Conservation (phyloP, 139 green algal species). For the Micractinium conductrix region DNA sequence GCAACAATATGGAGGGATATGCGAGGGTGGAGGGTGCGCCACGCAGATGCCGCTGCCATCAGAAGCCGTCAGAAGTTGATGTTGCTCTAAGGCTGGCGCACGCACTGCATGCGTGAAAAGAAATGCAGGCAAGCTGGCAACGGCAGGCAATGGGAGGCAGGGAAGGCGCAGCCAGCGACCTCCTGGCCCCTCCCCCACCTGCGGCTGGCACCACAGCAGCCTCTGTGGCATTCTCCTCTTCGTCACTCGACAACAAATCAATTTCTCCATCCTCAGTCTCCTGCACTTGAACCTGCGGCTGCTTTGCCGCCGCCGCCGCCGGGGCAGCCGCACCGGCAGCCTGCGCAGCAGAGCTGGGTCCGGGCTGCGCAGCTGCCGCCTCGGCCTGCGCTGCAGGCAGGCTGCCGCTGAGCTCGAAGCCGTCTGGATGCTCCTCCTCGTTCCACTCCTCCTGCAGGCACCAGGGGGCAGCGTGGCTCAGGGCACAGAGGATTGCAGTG, state of each 20-base stretch:
- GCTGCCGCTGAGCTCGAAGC: constrained; percentile 63
- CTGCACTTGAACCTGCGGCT: background rate
- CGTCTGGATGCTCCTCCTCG: constrained; percentile 65
- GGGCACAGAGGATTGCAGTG: too few species aligned
- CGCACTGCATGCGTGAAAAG: background rate
- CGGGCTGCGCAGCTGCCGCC: background rate
- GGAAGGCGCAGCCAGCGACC: too few species aligned
- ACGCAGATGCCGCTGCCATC: too few species aligned
- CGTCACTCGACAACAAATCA: constrained; percentile 8
- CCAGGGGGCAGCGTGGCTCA: background rate
- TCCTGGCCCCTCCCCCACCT: background rate
- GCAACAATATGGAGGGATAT: too few species aligned
- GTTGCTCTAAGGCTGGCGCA: too few species aligned
- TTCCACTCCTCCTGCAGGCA: constrained; percentile 58
- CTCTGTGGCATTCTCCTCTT: background rate
- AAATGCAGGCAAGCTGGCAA: too few species aligned
- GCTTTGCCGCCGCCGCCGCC: background rate
- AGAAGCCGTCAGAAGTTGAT: too few species aligned
- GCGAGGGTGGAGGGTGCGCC: too few species aligned
- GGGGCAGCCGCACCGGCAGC: background rate
- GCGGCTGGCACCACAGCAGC: background rate
- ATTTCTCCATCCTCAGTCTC: background rate
- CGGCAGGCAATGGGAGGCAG: too few species aligned
- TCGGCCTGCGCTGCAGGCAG: constrained; percentile 32
- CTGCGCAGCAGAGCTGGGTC: background rate